phyloP scores from a whole-genome alignment of 2,329 filamentous ascomycete genomes.

The Knoxdaviesia proteae region DNA sequence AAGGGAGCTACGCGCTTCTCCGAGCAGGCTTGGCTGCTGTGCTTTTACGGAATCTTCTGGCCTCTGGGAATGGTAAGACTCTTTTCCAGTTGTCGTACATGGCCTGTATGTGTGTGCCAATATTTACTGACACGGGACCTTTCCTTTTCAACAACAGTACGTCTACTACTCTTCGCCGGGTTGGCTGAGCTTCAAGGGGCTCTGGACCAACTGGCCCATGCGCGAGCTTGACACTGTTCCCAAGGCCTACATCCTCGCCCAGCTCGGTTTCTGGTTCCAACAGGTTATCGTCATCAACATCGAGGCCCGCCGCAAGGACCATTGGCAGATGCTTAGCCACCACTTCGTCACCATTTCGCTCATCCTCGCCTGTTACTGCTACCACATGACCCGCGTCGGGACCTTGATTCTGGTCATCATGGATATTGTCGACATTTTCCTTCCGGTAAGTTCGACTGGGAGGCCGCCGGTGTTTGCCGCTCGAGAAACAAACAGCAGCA shows the following conservation, averaged over 20 bases:
- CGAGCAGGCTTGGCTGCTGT: constrained; percentile 78
- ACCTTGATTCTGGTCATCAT: constrained; percentile 79
- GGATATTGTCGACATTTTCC: constrained; percentile 77
- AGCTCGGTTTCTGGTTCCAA: constrained; percentile 86
- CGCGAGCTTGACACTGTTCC: constrained; percentile 52
- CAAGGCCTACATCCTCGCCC: constrained; percentile 79
- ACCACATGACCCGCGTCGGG: constrained; percentile 70
- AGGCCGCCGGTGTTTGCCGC: neutral
- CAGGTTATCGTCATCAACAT: constrained; percentile 89
- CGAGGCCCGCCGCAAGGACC: constrained; percentile 83
- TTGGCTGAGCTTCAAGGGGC: constrained; percentile 51
- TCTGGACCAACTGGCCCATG: constrained; percentile 74
- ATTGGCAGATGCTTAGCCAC: constrained; percentile 89
- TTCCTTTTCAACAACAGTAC: constrained; percentile 32
- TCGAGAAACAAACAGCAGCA: neutral
- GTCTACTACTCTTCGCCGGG: constrained; percentile 60
- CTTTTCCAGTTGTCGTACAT: neutral
- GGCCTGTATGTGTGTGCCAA: neutral
- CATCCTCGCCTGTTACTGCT: constrained; percentile 65
- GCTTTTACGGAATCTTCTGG: constrained; percentile 74
- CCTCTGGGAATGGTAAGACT: constrained; percentile 55
- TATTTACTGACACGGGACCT: neutral
- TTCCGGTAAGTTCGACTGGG: constrained; percentile 42
- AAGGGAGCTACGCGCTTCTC: constrained; percentile 71
- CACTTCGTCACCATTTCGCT: constrained; percentile 77